Evolutionary conservation across 2,329 filamentous ascomycete genomes (phyloP), one percentile per base, ranked within the genome.

Genomic region (Venturiaceae sp.): DNA sequence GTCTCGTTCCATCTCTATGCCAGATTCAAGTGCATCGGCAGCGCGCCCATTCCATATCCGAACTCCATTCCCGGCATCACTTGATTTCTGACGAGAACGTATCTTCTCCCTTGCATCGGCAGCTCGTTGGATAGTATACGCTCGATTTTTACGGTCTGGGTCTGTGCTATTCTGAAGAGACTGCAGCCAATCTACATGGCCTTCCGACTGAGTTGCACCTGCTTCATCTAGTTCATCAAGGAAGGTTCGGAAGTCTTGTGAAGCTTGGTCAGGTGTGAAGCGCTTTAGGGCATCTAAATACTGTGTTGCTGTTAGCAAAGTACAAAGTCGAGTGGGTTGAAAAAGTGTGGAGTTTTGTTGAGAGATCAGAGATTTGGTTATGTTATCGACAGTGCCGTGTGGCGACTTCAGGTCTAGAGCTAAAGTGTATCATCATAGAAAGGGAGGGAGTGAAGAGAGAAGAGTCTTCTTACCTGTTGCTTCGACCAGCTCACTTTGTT

Each of bases 1-100:
- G 72, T 96, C 92, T 74, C 88, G 87, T 74, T 96, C 92, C 68
- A 95, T 75, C 54, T 52, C 53, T 26, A 55, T 65, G 4, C 71
- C 71, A 30, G 44, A 73, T 58, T 73, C 70, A 53, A 71, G 68
- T 58, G 68, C 68, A 69, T 68, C 71, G 59, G 66, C 67, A 53
- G 63, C 73, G 59, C 66, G 69, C 47, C 66, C 70, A 63, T 66
- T 77, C 76, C 74, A 70, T 58, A 74, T 74, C 62, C 69, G 69
- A 57, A 74, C 72, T 53, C 66, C 70, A 46, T 65, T 30, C 30
- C 19, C 60, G 54, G 65, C 62, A 57, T 62, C 64, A 36, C 59
- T 60, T 11, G 36, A 30, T 13, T 23, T 30, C 47, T 62, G 57
- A 21, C 64, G 60, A 50, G 62, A 61, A 53, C 63, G 64, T 39